A percentile compares a stretch with the other conserved stretches of the same genome.
Evolutionary conservation across 169 alveolate genomes (phyloP).

Genomic region (Theileria annulata): DNA sequence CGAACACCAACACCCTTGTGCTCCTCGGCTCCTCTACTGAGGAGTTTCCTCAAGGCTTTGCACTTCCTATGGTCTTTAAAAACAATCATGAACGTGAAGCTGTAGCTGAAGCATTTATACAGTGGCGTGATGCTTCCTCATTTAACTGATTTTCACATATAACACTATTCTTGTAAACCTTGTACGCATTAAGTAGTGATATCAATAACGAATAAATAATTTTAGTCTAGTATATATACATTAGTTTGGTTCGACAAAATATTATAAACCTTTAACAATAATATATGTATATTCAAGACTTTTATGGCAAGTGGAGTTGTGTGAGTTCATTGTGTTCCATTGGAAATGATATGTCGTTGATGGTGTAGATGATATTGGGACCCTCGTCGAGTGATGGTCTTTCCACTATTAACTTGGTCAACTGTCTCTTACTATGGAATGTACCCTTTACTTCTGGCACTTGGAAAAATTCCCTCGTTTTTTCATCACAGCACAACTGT

Average conservation of each 20-base stretch:
- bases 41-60: constrained; percentile 88
- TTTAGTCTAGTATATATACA: neutral
- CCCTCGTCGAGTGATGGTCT: constrained; percentile 44
- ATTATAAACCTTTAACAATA: no score
- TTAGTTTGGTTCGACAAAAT: neutral
- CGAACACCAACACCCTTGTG: constrained; percentile 78
- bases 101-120: constrained; percentile 82
- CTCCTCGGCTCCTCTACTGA: constrained; percentile 88
- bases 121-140: constrained; percentile 92
- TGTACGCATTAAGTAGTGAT: no score
- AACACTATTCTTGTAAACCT: no score
- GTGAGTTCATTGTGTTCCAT: constrained; percentile 33
- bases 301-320: constrained; percentile 36
- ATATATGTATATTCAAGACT: no score
- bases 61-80: constrained; percentile 84
- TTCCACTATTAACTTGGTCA: constrained; percentile 14
- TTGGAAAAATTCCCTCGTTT: neutral
- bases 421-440: neutral
- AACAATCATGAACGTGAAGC: constrained; percentile 86
- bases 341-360: constrained; percentile 55
- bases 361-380: constrained; percentile 5
- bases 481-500: constrained; percentile 4
- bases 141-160: constrained; percentile 77
- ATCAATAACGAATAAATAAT: no score
- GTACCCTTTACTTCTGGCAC: neutral